These are phyloP conservation scores for Aspergillus eucalypticola DNA, from an alignment of 2,329 filamentous ascomycete species.

Conservation along the genomic window DNA sequence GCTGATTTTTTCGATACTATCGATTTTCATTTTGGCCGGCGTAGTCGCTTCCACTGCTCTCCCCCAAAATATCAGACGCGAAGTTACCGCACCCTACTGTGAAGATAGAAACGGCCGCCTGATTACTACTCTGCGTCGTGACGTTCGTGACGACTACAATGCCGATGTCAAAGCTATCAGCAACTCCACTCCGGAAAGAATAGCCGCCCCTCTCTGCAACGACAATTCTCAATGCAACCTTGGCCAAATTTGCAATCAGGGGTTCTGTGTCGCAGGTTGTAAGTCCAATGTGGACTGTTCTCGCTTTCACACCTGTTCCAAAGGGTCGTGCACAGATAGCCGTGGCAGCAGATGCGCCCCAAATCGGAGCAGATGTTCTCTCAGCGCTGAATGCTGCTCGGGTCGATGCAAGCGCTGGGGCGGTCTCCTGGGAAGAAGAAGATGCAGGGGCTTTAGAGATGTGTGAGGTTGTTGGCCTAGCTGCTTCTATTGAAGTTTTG, in stretches of 20 bases:
- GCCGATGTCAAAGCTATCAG: neutral
- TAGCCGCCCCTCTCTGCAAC: neutral
- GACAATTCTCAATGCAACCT: slow-evolving; percentile 6
- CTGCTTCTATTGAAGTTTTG: neutral
- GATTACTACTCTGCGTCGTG: neutral
- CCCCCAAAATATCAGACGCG: neutral
- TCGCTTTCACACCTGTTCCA: slow-evolving; percentile 6
- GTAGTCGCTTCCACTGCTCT: neutral
- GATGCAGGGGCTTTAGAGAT: neutral
- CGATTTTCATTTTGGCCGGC: neutral
- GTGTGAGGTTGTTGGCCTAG: neutral
- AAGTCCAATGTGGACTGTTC: slow-evolving; percentile 4
- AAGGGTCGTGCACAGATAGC: neutral
- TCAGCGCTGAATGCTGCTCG: slow-evolving; percentile 9
- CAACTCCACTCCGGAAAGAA: neutral
- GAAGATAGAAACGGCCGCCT: neutral
- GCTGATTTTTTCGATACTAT: neutral
- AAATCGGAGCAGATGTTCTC: neutral
- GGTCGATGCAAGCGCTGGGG: slow-evolving; percentile 7
- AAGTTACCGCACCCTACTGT: neutral
- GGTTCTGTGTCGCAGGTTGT: slow-evolving; percentile 8
- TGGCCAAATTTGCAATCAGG: slow-evolving; percentile 5
- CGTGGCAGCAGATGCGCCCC: neutral
- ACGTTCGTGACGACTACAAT: neutral
- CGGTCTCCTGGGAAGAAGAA: slow-evolving; percentile 3